phyloP scores from a whole-genome alignment of 306 rosid genomes.

The Medicago lupulina region DNA sequence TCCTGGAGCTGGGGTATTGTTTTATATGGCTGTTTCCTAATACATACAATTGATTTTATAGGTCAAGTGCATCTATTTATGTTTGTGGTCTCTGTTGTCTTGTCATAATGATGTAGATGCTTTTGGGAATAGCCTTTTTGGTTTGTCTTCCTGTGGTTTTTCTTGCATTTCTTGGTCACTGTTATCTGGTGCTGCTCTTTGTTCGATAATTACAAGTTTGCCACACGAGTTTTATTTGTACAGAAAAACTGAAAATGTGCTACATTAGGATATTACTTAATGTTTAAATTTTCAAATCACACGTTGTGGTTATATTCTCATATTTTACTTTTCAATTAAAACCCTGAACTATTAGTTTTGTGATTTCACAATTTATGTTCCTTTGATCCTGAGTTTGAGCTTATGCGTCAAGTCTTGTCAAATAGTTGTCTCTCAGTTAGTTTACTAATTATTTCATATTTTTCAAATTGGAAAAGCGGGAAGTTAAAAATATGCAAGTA shows the following conservation, averaged over 20 bases:
- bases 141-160: slow-evolving; percentile 20
- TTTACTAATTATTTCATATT: slow-evolving; percentile 21
- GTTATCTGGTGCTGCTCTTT: slow-evolving; percentile 27
- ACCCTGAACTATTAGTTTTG: slow-evolving; percentile 16
- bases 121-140: slow-evolving; percentile 39
- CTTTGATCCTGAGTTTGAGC: slow-evolving; percentile 8
- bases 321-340: slow-evolving; percentile 23
- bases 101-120: slow-evolving; percentile 36
- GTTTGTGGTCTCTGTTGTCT: slow-evolving; percentile 7
- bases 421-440: slow-evolving; percentile 20
- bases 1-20: slow-evolving; percentile 98
- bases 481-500: slow-evolving; percentile 15
- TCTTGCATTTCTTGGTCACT: slow-evolving; percentile 30
- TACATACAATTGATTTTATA: slow-evolving; percentile 37
- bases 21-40: slow-evolving; percentile 7
- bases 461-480: slow-evolving; percentile 12
- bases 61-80: slow-evolving; percentile 11
- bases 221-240: slow-evolving; percentile 2
- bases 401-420: slow-evolving; percentile 19
- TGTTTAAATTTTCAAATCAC: slow-evolving; percentile 27
- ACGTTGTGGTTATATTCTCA: slow-evolving; percentile 17
- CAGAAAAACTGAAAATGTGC: background rate
- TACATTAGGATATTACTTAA: slow-evolving; percentile 8
- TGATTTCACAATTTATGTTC: slow-evolving; percentile 29
- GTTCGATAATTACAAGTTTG: slow-evolving; percentile 5